Evolutionary conservation across 257 asterid species (phyloP).

Genomic region (Nemophila menziesii): DNA sequence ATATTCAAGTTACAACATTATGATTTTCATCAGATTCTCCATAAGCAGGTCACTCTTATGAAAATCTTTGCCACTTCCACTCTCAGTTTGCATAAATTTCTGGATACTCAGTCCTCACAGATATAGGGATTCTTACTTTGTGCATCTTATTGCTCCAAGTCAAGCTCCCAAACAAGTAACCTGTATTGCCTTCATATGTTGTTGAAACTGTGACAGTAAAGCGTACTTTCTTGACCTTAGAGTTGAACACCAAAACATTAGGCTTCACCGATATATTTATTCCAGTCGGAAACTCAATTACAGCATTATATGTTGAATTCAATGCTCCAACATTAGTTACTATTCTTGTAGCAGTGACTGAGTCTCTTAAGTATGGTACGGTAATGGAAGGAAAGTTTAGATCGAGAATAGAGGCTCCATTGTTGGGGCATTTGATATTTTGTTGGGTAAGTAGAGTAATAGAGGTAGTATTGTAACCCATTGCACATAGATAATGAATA

Average conservation of each 20-base stretch:
- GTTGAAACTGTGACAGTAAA: constrained; percentile 28
- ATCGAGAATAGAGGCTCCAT: constrained; percentile 19
- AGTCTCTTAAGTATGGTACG: constrained; percentile 21
- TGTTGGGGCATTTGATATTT: constrained; percentile 15
- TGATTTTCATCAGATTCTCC: too few species aligned
- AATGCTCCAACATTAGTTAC: constrained; percentile 35
- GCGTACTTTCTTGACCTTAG: constrained; percentile 15
- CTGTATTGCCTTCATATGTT: constrained; percentile 14
- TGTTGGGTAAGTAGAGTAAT: constrained; percentile 18
- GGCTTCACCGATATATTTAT: constrained; percentile 25
- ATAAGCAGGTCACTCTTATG: too few species aligned
- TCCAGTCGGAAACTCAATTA: constrained; percentile 28
- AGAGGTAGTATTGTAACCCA: constrained; percentile 12
- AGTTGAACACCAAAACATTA: constrained; percentile 19
- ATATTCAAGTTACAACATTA: too few species aligned
- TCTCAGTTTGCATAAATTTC: neutral
- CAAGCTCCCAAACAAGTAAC: constrained; percentile 35
- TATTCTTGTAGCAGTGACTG: constrained; percentile 21
- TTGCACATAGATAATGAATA: constrained; percentile 21
- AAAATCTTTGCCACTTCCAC: too few species aligned
- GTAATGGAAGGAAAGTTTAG: constrained; percentile 35
- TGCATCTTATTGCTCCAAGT: constrained; percentile 32
- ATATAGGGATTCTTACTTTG: constrained; percentile 18
- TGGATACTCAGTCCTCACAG: constrained; percentile 17
- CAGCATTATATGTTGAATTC: constrained; percentile 20